Evolutionary conservation across 768 basidiomycete species (phyloP).

Genomic region (Lentinula aciculospora): DNA sequence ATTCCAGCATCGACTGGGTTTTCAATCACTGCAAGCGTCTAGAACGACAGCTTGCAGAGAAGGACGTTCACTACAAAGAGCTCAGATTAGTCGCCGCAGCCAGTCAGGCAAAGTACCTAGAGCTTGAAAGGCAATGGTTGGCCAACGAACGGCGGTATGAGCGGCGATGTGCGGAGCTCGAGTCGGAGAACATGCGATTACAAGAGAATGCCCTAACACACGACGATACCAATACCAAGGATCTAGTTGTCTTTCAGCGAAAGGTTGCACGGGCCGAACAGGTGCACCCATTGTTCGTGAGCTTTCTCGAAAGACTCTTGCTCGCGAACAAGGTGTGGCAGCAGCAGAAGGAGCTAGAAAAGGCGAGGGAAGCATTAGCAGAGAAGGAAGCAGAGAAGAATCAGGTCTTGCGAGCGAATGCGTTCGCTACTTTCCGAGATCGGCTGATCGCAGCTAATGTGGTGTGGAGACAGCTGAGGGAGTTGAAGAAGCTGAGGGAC

Average conservation of each 20-base stretch:
- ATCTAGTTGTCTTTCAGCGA: not conserved
- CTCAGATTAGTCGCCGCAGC: slow-evolving; percentile 1
- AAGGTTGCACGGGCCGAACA: not conserved
- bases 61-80: not conserved
- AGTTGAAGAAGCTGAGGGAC: slow-evolving; percentile 3
- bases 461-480: slow-evolving; percentile 7
- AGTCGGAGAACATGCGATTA: slow-evolving; percentile 2
- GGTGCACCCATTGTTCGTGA: not conserved
- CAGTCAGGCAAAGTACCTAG: slow-evolving; percentile 6
- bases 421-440: slow-evolving; percentile 2
- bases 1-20: not conserved
- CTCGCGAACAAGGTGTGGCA: slow-evolving; percentile 5
- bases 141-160: not conserved
- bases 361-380: not conserved
- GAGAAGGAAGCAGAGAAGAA: not conserved
- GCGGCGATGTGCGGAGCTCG: slow-evolving; percentile 2
- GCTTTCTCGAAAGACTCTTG: slow-evolving; percentile 1
- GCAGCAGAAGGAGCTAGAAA: not conserved
- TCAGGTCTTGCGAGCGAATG: not conserved
- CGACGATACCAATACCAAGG: not conserved
- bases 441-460: not conserved
- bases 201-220: not conserved
- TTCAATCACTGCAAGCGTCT: not conserved
- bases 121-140: slow-evolving; percentile 5
- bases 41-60: not conserved